Conservation (phyloP, 192 early-diverging fungal genomes). For the Helicostylum pulchrum region DNA sequence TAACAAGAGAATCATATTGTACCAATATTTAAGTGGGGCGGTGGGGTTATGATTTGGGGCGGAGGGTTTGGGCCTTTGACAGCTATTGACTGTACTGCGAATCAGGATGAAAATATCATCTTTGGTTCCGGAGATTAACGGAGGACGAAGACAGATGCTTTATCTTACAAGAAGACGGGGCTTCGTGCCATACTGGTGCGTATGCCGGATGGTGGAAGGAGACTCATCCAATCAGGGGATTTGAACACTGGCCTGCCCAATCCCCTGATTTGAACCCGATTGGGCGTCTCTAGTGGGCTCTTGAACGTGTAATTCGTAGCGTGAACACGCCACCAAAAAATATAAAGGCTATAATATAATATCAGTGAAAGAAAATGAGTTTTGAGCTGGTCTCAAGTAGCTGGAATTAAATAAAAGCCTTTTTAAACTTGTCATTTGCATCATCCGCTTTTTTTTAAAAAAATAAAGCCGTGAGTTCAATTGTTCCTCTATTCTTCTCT, state of each 20-base stretch:
- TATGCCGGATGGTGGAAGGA: slow-evolving; percentile 3
- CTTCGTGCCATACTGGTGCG: background rate
- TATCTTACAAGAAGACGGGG: background rate
- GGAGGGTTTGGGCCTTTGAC: slow-evolving; percentile 1
- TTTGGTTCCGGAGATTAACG: background rate
- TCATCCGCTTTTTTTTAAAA: background rate
- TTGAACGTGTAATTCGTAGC: no score
- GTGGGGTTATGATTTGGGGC: background rate
- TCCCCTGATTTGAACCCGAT: background rate
- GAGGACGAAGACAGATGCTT: background rate
- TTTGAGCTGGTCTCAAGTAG: no score
- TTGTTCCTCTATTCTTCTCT: background rate
- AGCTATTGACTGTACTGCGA: background rate
- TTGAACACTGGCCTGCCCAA: slow-evolving; percentile 8
- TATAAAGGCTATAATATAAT: no score
- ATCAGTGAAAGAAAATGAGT: no score
- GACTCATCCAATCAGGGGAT: background rate
- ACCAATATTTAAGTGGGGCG: background rate
- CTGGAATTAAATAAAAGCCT: no score
- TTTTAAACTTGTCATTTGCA: no score
- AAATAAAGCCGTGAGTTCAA: background rate
- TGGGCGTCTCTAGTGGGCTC: no score
- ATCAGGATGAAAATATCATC: background rate
- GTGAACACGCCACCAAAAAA: no score
- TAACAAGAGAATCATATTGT: no score